A percentile compares a stretch with the other conserved stretches of the same genome.
These are phyloP conservation scores for Triticum turgidum DNA, from an alignment of 176 grass and related monocot species.

Conservation along the genomic window DNA sequence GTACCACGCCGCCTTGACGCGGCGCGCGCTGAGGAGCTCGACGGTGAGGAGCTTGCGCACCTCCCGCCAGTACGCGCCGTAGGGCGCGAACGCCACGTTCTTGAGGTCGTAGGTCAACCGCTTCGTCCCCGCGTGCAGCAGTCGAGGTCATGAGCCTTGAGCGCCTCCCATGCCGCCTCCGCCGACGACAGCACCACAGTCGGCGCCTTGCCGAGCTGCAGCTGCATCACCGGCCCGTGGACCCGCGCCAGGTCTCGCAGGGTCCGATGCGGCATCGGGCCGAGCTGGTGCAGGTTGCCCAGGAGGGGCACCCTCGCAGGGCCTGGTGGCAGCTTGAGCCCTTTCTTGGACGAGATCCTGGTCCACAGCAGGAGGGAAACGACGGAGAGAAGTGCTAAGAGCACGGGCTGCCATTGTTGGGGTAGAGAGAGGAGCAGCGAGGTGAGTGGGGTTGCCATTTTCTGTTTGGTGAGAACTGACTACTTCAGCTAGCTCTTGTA, in stretches of 20 bases:
- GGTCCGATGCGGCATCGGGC: slow-evolving; percentile 38
- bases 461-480: too few relatives aligned
- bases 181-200: slow-evolving; percentile 50
- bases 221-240: slow-evolving; percentile 43
- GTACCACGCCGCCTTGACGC: slow-evolving; percentile 35
- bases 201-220: slow-evolving; percentile 39
- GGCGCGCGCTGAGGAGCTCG: slow-evolving; percentile 47
- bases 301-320: slow-evolving; percentile 31
- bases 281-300: slow-evolving; percentile 53
- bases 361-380: background rate
- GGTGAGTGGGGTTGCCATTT: background rate
- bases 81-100: slow-evolving; percentile 44
- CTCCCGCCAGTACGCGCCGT: slow-evolving; percentile 41
- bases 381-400: background rate
- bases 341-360: background rate
- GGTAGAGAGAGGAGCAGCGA: background rate
- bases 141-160: slow-evolving; percentile 47
- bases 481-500: too few relatives aligned
- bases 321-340: slow-evolving; percentile 38
- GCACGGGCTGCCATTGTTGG: background rate
- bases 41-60: slow-evolving; percentile 43
- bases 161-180: slow-evolving; percentile 34
- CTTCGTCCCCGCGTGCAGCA: slow-evolving; percentile 32
- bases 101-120: slow-evolving; percentile 12
- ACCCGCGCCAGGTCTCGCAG: slow-evolving; percentile 30